A percentile compares a stretch with the other conserved stretches of the same genome.
Conservation (phyloP, 768 basidiomycete genomes). For the Tubosaeta brunneosetosa region DNA sequence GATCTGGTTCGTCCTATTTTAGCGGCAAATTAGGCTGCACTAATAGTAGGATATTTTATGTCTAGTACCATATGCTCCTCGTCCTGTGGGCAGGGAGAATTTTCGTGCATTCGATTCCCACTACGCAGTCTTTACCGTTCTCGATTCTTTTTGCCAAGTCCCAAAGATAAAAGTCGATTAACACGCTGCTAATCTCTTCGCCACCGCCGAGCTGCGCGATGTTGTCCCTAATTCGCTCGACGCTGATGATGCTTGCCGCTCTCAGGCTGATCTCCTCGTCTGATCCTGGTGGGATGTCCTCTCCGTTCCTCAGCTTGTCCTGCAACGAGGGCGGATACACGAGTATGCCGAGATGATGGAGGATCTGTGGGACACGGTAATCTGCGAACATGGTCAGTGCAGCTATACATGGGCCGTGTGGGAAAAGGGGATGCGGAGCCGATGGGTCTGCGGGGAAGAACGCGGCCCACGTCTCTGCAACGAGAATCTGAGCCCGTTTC, state of each 20-base stretch:
- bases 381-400: slow-evolving; percentile 92
- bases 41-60: slow-evolving; percentile 12
- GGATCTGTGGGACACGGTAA: slow-evolving; percentile 86
- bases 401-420: slow-evolving; percentile 49
- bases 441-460: slow-evolving; percentile 60
- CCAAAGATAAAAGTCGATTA: slow-evolving; percentile 92
- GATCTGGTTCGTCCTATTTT: slow-evolving; percentile 2
- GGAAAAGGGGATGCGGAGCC: slow-evolving; percentile 68
- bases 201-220: slow-evolving; percentile 36
- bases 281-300: slow-evolving; percentile 49
- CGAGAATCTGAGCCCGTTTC: slow-evolving; percentile 89
- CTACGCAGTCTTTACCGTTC: slow-evolving; percentile 51
- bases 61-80: slow-evolving; percentile 82
- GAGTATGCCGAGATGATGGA: slow-evolving; percentile 78
- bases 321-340: slow-evolving; percentile 62
- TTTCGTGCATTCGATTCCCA: slow-evolving; percentile 51
- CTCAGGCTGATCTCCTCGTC: slow-evolving; percentile 74
- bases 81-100: slow-evolving; percentile 74
- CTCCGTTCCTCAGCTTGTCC: slow-evolving; percentile 42
- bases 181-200: slow-evolving; percentile 58
- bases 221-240: slow-evolving; percentile 65
- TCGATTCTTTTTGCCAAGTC: slow-evolving; percentile 79
- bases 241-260: slow-evolving; percentile 74
- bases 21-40: slow-evolving; percentile 2
- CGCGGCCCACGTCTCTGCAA: slow-evolving; percentile 90